These are phyloP conservation scores for Sporormia fimetaria DNA, from an alignment of 495 filamentous ascomycete species.

Conservation along the genomic window DNA sequence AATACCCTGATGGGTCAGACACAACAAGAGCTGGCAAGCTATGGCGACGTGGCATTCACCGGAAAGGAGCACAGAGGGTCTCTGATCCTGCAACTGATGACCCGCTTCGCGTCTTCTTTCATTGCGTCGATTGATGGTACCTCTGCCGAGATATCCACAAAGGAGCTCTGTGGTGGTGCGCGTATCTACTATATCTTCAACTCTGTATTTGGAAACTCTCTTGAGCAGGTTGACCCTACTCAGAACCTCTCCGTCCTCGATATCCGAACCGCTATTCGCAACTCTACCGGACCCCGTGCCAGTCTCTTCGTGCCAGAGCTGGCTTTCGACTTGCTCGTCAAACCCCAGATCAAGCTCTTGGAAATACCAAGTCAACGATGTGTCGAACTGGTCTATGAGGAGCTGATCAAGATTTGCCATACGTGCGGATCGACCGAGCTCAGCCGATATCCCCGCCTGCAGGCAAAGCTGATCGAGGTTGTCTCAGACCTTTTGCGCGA, in stretches of 20 bases:
- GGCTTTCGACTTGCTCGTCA: conserved; percentile 93
- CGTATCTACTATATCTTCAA: conserved; percentile 99
- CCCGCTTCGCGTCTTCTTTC: conserved; percentile 92
- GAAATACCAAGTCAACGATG: conserved; percentile 94
- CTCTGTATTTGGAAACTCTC: conserved; percentile 92
- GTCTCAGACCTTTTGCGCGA: conserved; percentile 94
- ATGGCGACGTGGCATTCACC: conserved; percentile 95
- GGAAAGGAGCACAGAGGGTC: conserved; percentile 95
- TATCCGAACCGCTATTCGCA: conserved; percentile 94
- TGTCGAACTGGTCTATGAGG: conserved; percentile 96
- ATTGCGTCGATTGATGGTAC: conserved; percentile 98
- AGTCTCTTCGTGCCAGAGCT: conserved; percentile 95
- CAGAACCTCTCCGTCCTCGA: conserved; percentile 91
- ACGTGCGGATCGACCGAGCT: conserved; percentile 95
- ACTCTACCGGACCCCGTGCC: conserved; percentile 91
- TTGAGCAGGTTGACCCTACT: conserved; percentile 92
- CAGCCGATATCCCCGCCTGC: conserved; percentile 79
- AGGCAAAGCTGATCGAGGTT: conserved; percentile 95
- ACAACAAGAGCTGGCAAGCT: conserved; percentile 95
- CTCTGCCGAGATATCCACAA: conserved; percentile 95
- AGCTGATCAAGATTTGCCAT: conserved; percentile 98
- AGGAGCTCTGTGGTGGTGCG: conserved; percentile 92
- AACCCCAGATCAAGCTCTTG: conserved; percentile 94
- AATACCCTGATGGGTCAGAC: conserved; percentile 99
- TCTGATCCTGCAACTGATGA: conserved; percentile 94